Conservation (phyloP, 2,329 filamentous ascomycete species). For the Cercospora sp. region DNA sequence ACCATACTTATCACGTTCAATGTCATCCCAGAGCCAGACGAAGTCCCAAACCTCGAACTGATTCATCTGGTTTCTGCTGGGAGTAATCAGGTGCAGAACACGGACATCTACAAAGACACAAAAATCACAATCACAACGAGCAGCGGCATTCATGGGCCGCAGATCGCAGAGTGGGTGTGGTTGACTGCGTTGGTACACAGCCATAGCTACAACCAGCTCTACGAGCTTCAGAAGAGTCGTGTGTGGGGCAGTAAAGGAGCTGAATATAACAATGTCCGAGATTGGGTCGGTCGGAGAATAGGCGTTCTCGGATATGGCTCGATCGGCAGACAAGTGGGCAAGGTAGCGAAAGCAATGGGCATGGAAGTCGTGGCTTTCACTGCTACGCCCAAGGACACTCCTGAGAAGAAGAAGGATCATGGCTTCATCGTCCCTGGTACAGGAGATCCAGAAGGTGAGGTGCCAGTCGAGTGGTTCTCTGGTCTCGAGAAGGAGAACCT, state of each 20-base stretch:
- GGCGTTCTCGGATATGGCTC: constrained; percentile 64
- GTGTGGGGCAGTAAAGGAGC: constrained; percentile 48
- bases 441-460: constrained; percentile 57
- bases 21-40: constrained; percentile 45
- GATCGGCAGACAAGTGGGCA: constrained; percentile 58
- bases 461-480: constrained; percentile 59
- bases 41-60: constrained; percentile 47
- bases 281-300: constrained; percentile 59
- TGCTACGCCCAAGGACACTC: constrained; percentile 65
- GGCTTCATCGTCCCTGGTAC: constrained; percentile 70
- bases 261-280: constrained; percentile 43
- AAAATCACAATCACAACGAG: constrained; percentile 57
- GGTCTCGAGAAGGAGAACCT: constrained; percentile 55
- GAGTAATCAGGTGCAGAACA: constrained; percentile 54
- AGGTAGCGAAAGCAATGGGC: constrained; percentile 50
- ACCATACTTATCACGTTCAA: constrained; percentile 53
- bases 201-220: constrained; percentile 56
- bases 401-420: constrained; percentile 62
- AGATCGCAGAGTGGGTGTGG: constrained; percentile 67
- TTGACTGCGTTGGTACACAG: constrained; percentile 61
- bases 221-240: constrained; percentile 59
- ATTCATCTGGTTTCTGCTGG: constrained; percentile 62
- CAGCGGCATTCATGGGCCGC: constrained; percentile 61
- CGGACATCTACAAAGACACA: constrained; percentile 55
- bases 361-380: constrained; percentile 76